These are phyloP conservation scores for Deakozyma indianensis DNA, from an alignment of 805 yeast genomes.

Conservation along the genomic window DNA sequence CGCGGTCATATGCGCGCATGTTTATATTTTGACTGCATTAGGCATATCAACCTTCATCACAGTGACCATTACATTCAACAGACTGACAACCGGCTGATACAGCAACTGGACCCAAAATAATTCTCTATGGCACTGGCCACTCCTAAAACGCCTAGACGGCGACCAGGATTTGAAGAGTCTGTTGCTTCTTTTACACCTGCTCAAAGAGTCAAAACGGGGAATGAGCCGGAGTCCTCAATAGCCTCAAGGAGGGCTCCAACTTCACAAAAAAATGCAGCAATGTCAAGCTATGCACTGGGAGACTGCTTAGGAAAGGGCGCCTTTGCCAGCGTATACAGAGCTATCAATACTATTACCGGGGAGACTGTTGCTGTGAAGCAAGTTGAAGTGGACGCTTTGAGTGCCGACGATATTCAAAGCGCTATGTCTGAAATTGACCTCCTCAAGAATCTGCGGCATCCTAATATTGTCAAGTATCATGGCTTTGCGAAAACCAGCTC, in stretches of 20 bases:
- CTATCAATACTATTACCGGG: slow-evolving; percentile 48
- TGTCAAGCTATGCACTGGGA: slow-evolving; percentile 22
- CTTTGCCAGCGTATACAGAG: slow-evolving; percentile 73
- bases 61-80: too few species aligned
- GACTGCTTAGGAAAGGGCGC: slow-evolving; percentile 83
- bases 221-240: background rate
- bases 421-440: slow-evolving; percentile 54
- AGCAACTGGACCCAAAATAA: too few species aligned
- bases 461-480: slow-evolving; percentile 52
- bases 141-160: background rate
- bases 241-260: too few species aligned
- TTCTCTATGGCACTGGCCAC: background rate
- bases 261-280: slow-evolving; percentile 5
- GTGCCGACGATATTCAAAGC: background rate
- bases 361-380: slow-evolving; percentile 71
- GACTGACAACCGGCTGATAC: too few species aligned
- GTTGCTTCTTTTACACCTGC: background rate
- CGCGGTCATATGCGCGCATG: too few species aligned
- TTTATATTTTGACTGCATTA: too few species aligned
- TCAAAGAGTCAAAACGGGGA: background rate
- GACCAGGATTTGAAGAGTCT: background rate
- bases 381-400: slow-evolving; percentile 29
- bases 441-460: slow-evolving; percentile 48
- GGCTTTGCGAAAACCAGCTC: slow-evolving; percentile 46
- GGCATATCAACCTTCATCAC: too few species aligned